Conservation (phyloP, 2,329 filamentous ascomycete genomes). For the Emmonsiellopsis sp. region DNA sequence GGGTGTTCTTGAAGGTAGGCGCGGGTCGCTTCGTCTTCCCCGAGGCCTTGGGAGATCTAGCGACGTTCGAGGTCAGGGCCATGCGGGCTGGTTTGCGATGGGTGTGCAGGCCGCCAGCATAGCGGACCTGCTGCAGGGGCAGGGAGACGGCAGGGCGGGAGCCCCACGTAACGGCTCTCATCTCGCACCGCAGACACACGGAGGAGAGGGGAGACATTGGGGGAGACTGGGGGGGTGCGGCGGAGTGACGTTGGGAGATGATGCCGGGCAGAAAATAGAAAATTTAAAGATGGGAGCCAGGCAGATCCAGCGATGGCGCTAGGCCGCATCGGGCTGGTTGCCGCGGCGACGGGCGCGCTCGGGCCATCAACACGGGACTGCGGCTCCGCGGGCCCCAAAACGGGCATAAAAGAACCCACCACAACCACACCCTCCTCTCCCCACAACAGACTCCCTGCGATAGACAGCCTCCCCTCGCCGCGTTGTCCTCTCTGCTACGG, state of each 20-base stretch:
- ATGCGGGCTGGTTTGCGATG: slow-evolving; percentile 26
- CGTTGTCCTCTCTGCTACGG: slow-evolving; percentile 1
- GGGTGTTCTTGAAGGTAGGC: slow-evolving; percentile 38
- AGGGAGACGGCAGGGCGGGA: slow-evolving; percentile 3
- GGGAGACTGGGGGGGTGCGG: neutral
- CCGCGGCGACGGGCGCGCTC: slow-evolving; percentile 5
- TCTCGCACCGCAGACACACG: slow-evolving; percentile 26
- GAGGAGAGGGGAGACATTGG: slow-evolving; percentile 11
- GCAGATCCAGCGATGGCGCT: neutral
- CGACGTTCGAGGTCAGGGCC: slow-evolving; percentile 31
- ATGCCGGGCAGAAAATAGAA: neutral
- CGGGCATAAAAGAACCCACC: neutral
- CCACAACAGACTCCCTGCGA: neutral
- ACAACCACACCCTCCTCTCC: slow-evolving; percentile 5
- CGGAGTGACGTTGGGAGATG: neutral
- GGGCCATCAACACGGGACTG: slow-evolving; percentile 8
- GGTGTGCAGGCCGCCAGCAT: slow-evolving; percentile 22
- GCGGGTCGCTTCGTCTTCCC: slow-evolving; percentile 26
- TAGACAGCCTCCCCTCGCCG: slow-evolving; percentile 7
- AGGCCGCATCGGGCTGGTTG: slow-evolving; percentile 3
- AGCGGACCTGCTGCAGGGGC: slow-evolving; percentile 23
- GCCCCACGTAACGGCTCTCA: slow-evolving; percentile 11
- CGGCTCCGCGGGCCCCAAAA: neutral
- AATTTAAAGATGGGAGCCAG: slow-evolving; percentile 3
- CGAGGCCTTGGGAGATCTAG: slow-evolving; percentile 15